Conservation (phyloP, 2,329 filamentous ascomycete genomes). For the Malbranchea zuffiana region DNA sequence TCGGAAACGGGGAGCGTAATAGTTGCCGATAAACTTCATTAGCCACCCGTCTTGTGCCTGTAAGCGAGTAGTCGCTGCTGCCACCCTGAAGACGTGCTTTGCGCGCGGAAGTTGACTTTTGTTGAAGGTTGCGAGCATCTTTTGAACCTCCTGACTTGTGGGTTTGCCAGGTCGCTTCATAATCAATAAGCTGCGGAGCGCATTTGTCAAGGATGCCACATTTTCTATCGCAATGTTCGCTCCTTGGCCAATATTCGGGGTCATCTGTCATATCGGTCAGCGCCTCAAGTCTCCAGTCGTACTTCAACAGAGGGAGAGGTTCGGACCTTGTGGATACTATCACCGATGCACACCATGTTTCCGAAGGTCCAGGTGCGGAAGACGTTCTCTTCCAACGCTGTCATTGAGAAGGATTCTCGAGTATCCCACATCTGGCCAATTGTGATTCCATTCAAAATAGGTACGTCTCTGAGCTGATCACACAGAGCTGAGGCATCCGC, state of each 20-base stretch:
- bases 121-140: not conserved
- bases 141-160: not conserved
- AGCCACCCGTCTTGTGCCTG: conserved; percentile 5
- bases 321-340: conserved; percentile 7
- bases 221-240: conserved; percentile 7
- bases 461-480: conserved; percentile 1
- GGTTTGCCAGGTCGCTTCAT: conserved; percentile 1
- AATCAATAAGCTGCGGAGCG: not conserved
- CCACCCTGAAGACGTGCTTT: not conserved
- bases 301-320: not conserved
- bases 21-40: conserved; percentile 1
- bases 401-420: not conserved
- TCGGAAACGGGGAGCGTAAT: too few species aligned
- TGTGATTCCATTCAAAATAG: not conserved
- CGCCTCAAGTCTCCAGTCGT: not conserved
- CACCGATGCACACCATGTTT: conserved; percentile 2
- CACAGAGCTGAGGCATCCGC: conserved; percentile 1
- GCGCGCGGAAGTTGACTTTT: conserved; percentile 1
- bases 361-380: conserved; percentile 7
- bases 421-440: conserved; percentile 7
- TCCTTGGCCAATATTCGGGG: conserved; percentile 4
- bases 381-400: conserved; percentile 6
- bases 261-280: not conserved
- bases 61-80: conserved; percentile 2
- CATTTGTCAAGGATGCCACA: conserved; percentile 3